These are phyloP conservation scores for Malassezia obtusa DNA, from an alignment of 1,284 basidiomycete genomes.

Conservation along the genomic window DNA sequence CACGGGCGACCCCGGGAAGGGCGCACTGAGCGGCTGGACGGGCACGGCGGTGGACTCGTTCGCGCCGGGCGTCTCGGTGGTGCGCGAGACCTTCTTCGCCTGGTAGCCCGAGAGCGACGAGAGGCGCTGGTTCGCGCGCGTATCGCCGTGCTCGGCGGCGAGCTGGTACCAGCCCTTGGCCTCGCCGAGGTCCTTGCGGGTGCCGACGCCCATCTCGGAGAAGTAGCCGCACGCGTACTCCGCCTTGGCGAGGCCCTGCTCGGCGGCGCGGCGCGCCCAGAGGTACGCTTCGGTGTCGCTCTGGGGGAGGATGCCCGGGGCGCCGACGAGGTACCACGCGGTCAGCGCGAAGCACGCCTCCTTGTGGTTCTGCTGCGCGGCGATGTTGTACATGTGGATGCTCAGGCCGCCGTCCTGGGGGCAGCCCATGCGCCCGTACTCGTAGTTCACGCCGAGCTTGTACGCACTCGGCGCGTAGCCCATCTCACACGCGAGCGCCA, in stretches of 20 bases:
- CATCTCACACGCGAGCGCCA: conserved; percentile 88
- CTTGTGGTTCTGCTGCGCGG: conserved; percentile 84
- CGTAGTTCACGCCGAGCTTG: conserved; percentile 93
- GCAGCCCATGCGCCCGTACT: conserved; percentile 97
- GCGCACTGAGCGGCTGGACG: conserved; percentile 40
- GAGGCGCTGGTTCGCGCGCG: conserved; percentile 79
- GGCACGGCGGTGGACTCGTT: conserved; percentile 25
- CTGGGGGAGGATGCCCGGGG: conserved; percentile 90
- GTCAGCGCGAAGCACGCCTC: conserved; percentile 97
- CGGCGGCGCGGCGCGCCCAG: conserved; percentile 47
- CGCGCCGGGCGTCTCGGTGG: conserved; percentile 9
- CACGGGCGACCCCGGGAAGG: conserved; percentile 34
- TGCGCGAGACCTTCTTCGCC: conserved; percentile 17
- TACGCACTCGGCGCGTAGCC: conserved; percentile 94
- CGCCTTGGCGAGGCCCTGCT: conserved; percentile 46
- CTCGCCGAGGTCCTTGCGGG: conserved; percentile 48
- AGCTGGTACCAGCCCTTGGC: conserved; percentile 75
- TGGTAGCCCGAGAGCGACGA: conserved; percentile 24
- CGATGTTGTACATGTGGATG: conserved; percentile 79
- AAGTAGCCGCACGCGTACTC: conserved; percentile 94
- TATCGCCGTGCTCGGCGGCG: conserved; percentile 87
- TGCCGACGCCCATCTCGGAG: conserved; percentile 58
- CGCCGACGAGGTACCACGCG: conserved; percentile 97
- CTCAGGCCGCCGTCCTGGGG: conserved; percentile 93
- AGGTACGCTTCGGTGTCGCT: conserved; percentile 90